phyloP scores from a whole-genome alignment of 345 rosid species.

The Clarkia xantiana region DNA sequence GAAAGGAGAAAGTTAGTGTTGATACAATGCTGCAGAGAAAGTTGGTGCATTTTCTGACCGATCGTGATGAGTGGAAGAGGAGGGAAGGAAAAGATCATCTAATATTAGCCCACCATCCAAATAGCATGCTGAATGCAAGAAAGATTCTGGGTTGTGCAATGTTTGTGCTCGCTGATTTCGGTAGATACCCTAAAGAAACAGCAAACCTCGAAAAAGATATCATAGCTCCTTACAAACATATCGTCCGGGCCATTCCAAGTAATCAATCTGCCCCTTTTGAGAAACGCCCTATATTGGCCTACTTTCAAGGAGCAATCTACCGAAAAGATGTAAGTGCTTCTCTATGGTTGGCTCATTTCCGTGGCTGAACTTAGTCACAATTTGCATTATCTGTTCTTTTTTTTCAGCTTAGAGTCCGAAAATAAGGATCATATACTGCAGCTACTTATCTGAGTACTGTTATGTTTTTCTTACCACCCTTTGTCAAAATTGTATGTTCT shows the following conservation, averaged over 20 bases:
- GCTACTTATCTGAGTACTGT: too few relatives aligned
- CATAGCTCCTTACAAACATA: conserved; percentile 80
- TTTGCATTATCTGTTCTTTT: too few relatives aligned
- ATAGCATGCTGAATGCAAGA: conserved; percentile 55
- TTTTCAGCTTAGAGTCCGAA: too few relatives aligned
- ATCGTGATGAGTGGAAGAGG: conserved; percentile 47
- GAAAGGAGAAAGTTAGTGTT: conserved; percentile 35
- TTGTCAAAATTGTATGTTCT: too few relatives aligned
- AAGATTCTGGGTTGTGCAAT: conserved; percentile 56
- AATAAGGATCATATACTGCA: too few relatives aligned
- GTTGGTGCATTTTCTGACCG: conserved; percentile 35
- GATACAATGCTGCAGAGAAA: conserved; percentile 54
- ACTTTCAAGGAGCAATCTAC: conserved; percentile 84
- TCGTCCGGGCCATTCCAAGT: conserved; percentile 39
- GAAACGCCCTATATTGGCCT: conserved; percentile 49
- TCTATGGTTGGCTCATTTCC: neutral
- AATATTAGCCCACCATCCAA: conserved; percentile 78
- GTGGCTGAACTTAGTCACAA: too few relatives aligned
- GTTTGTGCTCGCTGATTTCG: conserved; percentile 91
- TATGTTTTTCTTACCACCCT: too few relatives aligned
- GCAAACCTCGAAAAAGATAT: conserved; percentile 71
- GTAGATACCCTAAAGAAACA: conserved; percentile 53
- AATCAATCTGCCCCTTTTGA: conserved; percentile 47
- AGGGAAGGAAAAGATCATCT: conserved; percentile 49
- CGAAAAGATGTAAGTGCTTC: conserved; percentile 71